Percentiles rank a stretch among this genome's conserved stretches.
These are phyloP conservation scores for Candida pini DNA, from an alignment of 805 yeast genomes.

Conservation along the genomic window DNA sequence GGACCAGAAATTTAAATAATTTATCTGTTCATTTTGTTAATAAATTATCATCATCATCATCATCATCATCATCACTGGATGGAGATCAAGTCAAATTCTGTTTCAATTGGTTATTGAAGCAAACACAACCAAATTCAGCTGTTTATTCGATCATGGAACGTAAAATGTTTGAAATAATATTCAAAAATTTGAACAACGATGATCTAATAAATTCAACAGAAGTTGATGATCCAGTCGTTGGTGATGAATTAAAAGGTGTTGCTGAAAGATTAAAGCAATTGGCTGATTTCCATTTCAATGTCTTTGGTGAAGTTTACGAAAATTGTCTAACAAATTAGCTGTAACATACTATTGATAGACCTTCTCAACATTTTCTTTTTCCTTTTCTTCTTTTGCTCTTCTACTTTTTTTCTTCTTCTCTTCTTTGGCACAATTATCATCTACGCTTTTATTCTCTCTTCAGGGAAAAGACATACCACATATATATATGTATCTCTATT, in stretches of 20 bases:
- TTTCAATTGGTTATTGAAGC: constrained; percentile 75
- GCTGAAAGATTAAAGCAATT: constrained; percentile 59
- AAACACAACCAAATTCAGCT: constrained; percentile 76
- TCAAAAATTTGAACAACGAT: constrained; percentile 19
- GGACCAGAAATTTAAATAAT: constrained; percentile 78
- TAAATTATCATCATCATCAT: constrained; percentile 15
- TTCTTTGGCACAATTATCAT: too few relatives aligned
- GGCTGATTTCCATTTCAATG: constrained; percentile 76
- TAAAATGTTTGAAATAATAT: constrained; percentile 47
- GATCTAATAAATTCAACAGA: constrained; percentile 8
- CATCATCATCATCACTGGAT: constrained; percentile 18
- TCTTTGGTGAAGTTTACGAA: constrained; percentile 65
- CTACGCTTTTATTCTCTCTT: too few relatives aligned
- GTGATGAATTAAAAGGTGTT: constrained; percentile 53
- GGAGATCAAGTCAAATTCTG: constrained; percentile 52
- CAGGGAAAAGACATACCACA: too few relatives aligned
- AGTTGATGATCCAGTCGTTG: constrained; percentile 20
- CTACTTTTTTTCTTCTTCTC: too few relatives aligned
- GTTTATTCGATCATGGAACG: constrained; percentile 74
- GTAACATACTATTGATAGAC: too few relatives aligned
- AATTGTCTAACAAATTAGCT: constrained; percentile 2
- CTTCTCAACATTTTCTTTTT: background rate
- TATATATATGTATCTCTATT: too few relatives aligned
- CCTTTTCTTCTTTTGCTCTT: background rate
- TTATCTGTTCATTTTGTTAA: constrained; percentile 64